phyloP scores from a whole-genome alignment of 2,329 filamentous ascomycete genomes.

The Zymoseptoria crescenta region DNA sequence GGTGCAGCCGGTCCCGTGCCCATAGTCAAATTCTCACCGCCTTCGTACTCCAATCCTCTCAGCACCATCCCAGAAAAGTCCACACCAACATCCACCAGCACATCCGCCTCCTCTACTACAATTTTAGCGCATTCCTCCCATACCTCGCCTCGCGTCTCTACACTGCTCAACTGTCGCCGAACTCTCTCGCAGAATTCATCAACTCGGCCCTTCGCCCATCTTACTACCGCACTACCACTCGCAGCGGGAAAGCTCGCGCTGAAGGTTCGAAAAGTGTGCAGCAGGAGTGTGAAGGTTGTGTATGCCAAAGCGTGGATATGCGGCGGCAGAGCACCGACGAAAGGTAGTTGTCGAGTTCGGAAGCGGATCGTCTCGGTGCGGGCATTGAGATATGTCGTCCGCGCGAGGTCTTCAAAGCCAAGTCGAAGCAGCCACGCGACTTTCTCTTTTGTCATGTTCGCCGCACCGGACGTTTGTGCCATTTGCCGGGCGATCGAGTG shows the following conservation, averaged over 20 bases:
- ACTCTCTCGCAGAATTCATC: conserved; percentile 83
- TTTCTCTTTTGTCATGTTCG: conserved; percentile 68
- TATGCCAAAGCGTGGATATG: conserved; percentile 95
- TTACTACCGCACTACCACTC: conserved; percentile 85
- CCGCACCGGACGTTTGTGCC: conserved; percentile 67
- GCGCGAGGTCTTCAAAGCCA: conserved; percentile 81
- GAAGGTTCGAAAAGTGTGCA: conserved; percentile 65
- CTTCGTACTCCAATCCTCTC: conserved; percentile 34
- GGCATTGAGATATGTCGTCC: conserved; percentile 77
- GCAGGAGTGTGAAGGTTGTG: conserved; percentile 89
- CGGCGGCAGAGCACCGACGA: conserved; percentile 73
- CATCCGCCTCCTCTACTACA: conserved; percentile 69
- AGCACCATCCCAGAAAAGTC: conserved; percentile 83
- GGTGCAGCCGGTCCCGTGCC: not conserved
- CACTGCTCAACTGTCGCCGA: conserved; percentile 75
- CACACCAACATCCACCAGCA: conserved; percentile 76
- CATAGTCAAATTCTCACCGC: not conserved
- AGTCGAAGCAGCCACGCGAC: conserved; percentile 78
- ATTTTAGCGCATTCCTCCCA: conserved; percentile 79
- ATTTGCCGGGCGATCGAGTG: conserved; percentile 72
- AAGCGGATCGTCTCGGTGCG: conserved; percentile 71
- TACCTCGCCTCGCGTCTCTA: conserved; percentile 64
- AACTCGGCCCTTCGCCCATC: conserved; percentile 95
- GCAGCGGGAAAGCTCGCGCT: conserved; percentile 62
- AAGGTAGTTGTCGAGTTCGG: conserved; percentile 82